phyloP scores from a whole-genome alignment of 2,329 filamentous ascomycete species.

The Cladosporium phlei region DNA sequence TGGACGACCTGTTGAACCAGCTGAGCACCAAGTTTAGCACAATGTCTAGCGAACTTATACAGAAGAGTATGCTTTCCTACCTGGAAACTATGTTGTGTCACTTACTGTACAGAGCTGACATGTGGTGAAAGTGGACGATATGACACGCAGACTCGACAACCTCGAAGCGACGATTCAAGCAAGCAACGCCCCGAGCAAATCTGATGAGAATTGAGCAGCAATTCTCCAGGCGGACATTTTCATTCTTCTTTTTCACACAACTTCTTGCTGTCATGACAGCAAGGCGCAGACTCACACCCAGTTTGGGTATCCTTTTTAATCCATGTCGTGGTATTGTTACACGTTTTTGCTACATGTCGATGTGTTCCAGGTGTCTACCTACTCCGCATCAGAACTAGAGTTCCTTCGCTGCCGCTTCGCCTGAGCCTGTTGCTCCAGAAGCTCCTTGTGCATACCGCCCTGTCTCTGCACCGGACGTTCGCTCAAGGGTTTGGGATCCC shows the following conservation, averaged over 20 bases:
- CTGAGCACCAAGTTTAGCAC: slow-evolving; percentile 79
- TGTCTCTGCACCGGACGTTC: slow-evolving; percentile 9
- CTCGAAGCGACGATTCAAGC: slow-evolving; percentile 69
- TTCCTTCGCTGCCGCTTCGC: slow-evolving; percentile 5
- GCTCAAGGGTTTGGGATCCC: slow-evolving; percentile 22
- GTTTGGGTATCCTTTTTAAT: too few species aligned
- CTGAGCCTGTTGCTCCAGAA: not conserved
- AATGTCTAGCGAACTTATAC: slow-evolving; percentile 80
- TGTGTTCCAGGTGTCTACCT: too few species aligned
- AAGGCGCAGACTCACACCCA: not conserved
- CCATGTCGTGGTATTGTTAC: too few species aligned
- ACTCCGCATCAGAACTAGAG: slow-evolving; percentile 13
- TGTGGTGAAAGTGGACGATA: slow-evolving; percentile 76
- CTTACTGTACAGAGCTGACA: not conserved
- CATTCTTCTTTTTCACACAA: not conserved
- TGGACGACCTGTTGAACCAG: slow-evolving; percentile 82
- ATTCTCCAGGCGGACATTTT: not conserved
- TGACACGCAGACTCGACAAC: slow-evolving; percentile 79
- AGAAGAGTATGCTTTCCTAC: slow-evolving; percentile 63
- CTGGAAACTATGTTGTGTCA: too few species aligned
- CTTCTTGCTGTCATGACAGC: too few species aligned
- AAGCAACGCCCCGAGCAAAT: slow-evolving; percentile 36
- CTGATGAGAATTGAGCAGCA: slow-evolving; percentile 11
- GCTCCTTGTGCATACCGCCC: slow-evolving; percentile 2
- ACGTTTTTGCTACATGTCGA: not conserved